Conservation (phyloP, 139 green algal species). For the Spirogloea muscicola region DNA sequence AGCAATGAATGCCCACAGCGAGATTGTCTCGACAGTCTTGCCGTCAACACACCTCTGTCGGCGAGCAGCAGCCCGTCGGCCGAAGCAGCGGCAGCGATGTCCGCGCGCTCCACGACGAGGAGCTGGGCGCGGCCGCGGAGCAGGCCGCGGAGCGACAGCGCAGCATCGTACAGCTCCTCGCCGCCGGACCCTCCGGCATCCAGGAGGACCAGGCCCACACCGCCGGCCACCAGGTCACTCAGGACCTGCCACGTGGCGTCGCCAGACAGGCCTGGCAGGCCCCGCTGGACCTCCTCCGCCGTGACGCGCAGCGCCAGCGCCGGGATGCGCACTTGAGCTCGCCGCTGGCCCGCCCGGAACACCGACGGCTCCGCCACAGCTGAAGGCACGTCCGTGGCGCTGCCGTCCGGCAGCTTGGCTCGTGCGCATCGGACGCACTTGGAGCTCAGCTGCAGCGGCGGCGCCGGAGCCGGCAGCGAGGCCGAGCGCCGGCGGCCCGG, state of each 20-base stretch:
- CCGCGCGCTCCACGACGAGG: constrained; percentile 76
- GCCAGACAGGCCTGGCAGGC: too few species aligned
- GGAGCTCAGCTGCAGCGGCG: too few species aligned
- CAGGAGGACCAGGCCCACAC: constrained; percentile 67
- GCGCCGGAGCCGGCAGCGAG: too few species aligned
- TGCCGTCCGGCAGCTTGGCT: too few species aligned
- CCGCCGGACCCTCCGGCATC: constrained; percentile 31
- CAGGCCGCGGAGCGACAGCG: constrained; percentile 60
- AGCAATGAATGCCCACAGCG: too few species aligned
- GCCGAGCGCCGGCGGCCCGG: too few species aligned
- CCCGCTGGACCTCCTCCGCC: too few species aligned
- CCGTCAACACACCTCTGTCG: constrained; percentile 53
- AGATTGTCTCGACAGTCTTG: too few species aligned
- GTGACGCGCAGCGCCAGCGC: constrained; percentile 29
- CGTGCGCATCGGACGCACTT: too few species aligned
- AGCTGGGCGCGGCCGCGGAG: constrained; percentile 72
- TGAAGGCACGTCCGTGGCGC: too few species aligned
- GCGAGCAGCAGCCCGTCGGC: constrained; percentile 83
- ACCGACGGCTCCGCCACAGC: too few species aligned
- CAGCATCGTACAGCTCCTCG: constrained; percentile 74
- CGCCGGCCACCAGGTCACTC: constrained; percentile 53
- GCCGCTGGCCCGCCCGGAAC: constrained; percentile 35
- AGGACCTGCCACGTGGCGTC: too few species aligned
- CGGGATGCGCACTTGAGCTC: constrained; percentile 35
- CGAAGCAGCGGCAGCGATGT: constrained; percentile 77